Base-by-base conservation (phyloP, 2,329 filamentous ascomycete species). In the Cladophialophora yegresii region DNA sequence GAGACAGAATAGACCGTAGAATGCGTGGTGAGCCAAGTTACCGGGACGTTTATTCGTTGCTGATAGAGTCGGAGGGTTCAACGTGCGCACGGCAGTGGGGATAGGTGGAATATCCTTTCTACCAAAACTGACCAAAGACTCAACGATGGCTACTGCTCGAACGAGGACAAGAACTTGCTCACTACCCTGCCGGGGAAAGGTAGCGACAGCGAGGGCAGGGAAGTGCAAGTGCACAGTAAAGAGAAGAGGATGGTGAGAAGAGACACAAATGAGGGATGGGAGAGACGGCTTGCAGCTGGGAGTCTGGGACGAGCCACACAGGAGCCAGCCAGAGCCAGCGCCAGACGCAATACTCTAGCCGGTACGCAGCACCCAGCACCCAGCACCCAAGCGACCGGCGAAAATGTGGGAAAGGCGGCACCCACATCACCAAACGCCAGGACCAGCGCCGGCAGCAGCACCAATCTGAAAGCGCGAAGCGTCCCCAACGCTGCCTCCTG, bases 401-500 rank as follows among this genome's bases (percentile, higher is more conserved):
- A 59, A 33, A 59, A 51, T 32, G 16, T 59, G 56, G 56, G 30
- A 59, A 54, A 51, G 49, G 56, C 56, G 56, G 56, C 56, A 59
- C 56, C 56, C 45, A 40, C 43, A 49, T 22, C 55, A 58, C 36
- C 55, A 45, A 12, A 45, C 23, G 55, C 55, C 36, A 47, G 43
- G 55, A 30, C 55, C 55, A 58, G 55, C 36, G 43, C 55, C 55
- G 22, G 55, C 55, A 49, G 40, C 40, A 59, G 56, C 56, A 40
- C 56, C 56, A 50, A 43, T 33, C 32, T 59, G 30, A 43, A 43
- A 33, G 36, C 45, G 28, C 56, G 43, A 59, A 59, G 56, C 56
- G 43, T 33, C 8, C 8, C 56, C 40, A 58, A 30, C 55, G 55
- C 36, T 57, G 22, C 36, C 56, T 58, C 43, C 56, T 58, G 56